These are phyloP conservation scores for Heracleum sosnowskyi DNA, from an alignment of 129 eudicot genomes.

Conservation along the genomic window DNA sequence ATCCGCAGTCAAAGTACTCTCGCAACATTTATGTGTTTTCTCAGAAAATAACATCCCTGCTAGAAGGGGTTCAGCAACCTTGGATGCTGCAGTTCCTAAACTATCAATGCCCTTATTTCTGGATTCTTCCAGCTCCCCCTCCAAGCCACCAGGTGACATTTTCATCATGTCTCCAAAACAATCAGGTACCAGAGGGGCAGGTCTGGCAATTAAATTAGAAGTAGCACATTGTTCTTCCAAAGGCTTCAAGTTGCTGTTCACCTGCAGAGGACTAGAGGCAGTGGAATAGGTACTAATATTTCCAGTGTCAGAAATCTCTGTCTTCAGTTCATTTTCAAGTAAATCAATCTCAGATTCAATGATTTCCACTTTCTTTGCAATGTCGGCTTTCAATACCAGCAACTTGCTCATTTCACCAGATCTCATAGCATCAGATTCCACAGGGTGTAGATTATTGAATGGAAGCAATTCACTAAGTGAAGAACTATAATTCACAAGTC, in stretches of 20 bases:
- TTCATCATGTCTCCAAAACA: constrained; percentile 25
- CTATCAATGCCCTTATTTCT: constrained; percentile 44
- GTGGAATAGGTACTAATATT: constrained; percentile 18
- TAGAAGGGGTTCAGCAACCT: constrained; percentile 30
- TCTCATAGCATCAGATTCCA: constrained; percentile 35
- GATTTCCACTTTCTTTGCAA: constrained; percentile 56
- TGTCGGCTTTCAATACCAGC: constrained; percentile 55
- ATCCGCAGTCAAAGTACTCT: constrained; percentile 15
- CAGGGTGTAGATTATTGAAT: constrained; percentile 31
- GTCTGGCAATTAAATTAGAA: constrained; percentile 16
- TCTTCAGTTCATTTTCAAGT: constrained; percentile 77
- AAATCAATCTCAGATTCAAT: constrained; percentile 86
- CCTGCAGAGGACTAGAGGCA: constrained; percentile 27
- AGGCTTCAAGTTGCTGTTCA: constrained; percentile 19
- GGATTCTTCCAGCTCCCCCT: constrained; percentile 15
- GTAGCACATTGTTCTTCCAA: constrained; percentile 24
- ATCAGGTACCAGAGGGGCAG: constrained; percentile 25
- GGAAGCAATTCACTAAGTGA: constrained; percentile 47
- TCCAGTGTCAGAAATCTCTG: constrained; percentile 27
- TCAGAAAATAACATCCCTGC: constrained; percentile 6
- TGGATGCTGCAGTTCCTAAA: constrained; percentile 53
- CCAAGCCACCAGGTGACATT: constrained; percentile 13
- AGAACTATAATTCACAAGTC: constrained; percentile 41
- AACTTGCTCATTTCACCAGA: constrained; percentile 59
- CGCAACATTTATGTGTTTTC: constrained; percentile 12